A percentile compares a stretch with the other conserved stretches of the same genome.
Conservation (phyloP, 2,329 filamentous ascomycete species). For the Arachnomyces sp. region DNA sequence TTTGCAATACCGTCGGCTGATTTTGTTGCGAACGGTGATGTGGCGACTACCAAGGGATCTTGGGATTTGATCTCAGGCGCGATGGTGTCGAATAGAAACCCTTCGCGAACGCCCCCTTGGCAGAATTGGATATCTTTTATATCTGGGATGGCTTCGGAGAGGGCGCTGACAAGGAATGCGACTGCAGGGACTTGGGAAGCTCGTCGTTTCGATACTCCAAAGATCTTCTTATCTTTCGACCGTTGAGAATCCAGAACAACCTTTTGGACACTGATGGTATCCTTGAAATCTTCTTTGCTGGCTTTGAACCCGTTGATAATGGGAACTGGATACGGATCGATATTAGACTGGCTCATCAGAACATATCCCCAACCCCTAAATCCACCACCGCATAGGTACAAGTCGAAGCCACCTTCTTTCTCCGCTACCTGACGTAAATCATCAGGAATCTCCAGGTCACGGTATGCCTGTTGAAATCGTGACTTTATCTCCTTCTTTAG, state of each 20-base stretch:
- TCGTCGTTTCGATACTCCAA: conserved; percentile 71
- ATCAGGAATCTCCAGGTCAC: conserved; percentile 48
- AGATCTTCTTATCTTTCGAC: conserved; percentile 34
- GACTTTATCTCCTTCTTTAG: conserved; percentile 48
- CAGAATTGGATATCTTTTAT: conserved; percentile 74
- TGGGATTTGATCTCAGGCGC: conserved; percentile 50
- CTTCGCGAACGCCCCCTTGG: conserved; percentile 79
- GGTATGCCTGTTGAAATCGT: conserved; percentile 54
- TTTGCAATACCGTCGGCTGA: conserved; percentile 40
- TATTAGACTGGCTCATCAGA: conserved; percentile 66
- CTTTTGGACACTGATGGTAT: conserved; percentile 39
- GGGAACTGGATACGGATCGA: conserved; percentile 73
- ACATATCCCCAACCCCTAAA: conserved; percentile 88
- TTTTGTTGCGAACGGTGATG: conserved; percentile 42
- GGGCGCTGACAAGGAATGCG: conserved; percentile 65
- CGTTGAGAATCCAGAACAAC: conserved; percentile 25
- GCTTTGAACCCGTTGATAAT: conserved; percentile 73
- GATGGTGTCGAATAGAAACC: conserved; percentile 66
- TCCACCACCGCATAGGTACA: conserved; percentile 84
- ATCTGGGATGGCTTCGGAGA: conserved; percentile 59
- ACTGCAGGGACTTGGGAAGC: conserved; percentile 79
- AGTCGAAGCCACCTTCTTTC: conserved; percentile 47
- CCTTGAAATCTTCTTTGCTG: conserved; percentile 51
- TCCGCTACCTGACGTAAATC: conserved; percentile 39
- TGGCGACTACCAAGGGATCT: conserved; percentile 59